Evolutionary conservation across 176 grass and related monocot species (phyloP).

Genomic region (Avena eriantha): DNA sequence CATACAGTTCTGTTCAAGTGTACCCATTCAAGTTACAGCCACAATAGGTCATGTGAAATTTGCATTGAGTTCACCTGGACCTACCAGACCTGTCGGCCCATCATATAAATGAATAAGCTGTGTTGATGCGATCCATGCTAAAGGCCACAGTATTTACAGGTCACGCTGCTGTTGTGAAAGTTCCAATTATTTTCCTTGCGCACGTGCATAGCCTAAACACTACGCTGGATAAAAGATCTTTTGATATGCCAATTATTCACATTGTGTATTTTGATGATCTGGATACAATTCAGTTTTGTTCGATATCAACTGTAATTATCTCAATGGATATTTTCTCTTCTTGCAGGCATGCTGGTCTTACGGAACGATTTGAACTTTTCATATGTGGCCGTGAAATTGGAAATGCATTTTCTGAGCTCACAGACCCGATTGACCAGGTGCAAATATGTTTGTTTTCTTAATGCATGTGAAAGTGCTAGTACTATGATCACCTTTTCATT

Average conservation of each 20-base stretch:
- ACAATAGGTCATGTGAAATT: neutral
- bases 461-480: neutral
- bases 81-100: neutral
- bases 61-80: neutral
- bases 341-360: constrained; percentile 76
- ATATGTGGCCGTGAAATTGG: constrained; percentile 97
- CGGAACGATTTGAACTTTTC: constrained; percentile 92
- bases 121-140: constrained; percentile 22
- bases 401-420: constrained; percentile 99
- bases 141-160: neutral
- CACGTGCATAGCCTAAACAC: neutral
- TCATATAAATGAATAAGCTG: constrained; percentile 30
- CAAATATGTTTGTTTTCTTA: constrained; percentile 21
- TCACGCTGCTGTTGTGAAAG: constrained; percentile 10
- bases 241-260: constrained; percentile 9
- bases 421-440: constrained; percentile 98
- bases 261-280: constrained; percentile 20
- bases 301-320: constrained; percentile 5
- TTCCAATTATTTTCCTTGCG: neutral
- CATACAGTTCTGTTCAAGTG: constrained; percentile 6
- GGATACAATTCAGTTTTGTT: constrained; percentile 27
- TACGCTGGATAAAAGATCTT: constrained; percentile 1
- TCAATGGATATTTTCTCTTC: constrained; percentile 34
- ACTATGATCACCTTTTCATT: constrained; percentile 1
- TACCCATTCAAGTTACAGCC: neutral